phyloP scores from a whole-genome alignment of 495 filamentous ascomycete genomes.

The Cairneyella variabilis region DNA sequence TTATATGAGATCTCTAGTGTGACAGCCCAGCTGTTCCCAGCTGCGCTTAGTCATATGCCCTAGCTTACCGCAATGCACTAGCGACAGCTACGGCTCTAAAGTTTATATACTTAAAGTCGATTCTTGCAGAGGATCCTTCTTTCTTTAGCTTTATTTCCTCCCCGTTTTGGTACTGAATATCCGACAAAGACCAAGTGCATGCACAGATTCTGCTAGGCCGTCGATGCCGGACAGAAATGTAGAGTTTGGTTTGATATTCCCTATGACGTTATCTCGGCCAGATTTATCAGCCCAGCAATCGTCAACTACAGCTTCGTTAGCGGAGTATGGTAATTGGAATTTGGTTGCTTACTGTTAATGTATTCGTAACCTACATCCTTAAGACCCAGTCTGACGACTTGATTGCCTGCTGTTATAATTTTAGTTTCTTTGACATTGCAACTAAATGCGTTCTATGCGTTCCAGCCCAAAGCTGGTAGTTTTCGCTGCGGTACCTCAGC shows the following conservation, averaged over 20 bases:
- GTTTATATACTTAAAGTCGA: slow-evolving; percentile 56
- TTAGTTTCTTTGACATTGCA: slow-evolving; percentile 46
- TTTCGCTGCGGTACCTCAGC: too few relatives aligned
- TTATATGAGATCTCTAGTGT: too few relatives aligned
- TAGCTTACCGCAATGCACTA: slow-evolving; percentile 60
- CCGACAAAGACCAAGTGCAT: slow-evolving; percentile 54
- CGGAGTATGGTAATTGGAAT: background rate
- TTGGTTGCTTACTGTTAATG: slow-evolving; percentile 39
- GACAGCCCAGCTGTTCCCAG: slow-evolving; percentile 47
- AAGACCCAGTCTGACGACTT: slow-evolving; percentile 47
- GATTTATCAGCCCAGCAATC: slow-evolving; percentile 58
- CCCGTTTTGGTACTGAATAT: slow-evolving; percentile 64
- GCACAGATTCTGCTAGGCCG: slow-evolving; percentile 51
- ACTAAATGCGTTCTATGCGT: slow-evolving; percentile 50
- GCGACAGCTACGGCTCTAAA: too few relatives aligned
- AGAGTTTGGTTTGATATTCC: slow-evolving; percentile 47
- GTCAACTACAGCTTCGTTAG: slow-evolving; percentile 41
- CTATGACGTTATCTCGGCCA: slow-evolving; percentile 32
- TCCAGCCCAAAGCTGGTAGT: slow-evolving; percentile 24
- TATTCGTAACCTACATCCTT: slow-evolving; percentile 64
- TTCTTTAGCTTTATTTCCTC: slow-evolving; percentile 58
- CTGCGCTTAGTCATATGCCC: slow-evolving; percentile 35
- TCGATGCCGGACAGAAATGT: slow-evolving; percentile 61
- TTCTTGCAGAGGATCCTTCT: too few relatives aligned
- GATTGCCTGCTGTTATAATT: slow-evolving; percentile 41